phyloP scores from a whole-genome alignment of 352 stramenopile species.

The Phytophthora chlamydospora region DNA sequence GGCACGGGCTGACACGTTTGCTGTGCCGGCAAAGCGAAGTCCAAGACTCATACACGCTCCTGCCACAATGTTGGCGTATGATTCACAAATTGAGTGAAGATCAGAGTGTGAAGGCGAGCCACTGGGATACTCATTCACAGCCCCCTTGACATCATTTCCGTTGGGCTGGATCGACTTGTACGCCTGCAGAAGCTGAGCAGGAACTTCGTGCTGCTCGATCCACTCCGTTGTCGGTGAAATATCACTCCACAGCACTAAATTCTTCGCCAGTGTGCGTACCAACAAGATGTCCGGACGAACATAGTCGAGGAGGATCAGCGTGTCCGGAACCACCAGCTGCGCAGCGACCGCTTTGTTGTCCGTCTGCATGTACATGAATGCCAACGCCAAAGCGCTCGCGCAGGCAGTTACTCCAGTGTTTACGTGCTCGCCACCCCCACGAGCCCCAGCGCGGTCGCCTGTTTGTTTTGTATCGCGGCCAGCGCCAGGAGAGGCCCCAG shows the following conservation, averaged over 20 bases:
- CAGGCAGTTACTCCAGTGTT: conserved; percentile 96
- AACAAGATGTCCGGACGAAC: conserved; percentile 96
- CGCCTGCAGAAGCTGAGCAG: conserved; percentile 53
- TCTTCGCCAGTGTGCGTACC: conserved; percentile 93
- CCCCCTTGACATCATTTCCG: neutral
- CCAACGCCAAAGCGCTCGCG: conserved; percentile 93
- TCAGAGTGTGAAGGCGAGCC: conserved; percentile 60
- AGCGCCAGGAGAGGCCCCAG: conserved; percentile 37
- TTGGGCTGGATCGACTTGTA: conserved; percentile 44
- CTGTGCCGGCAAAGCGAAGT: conserved; percentile 94
- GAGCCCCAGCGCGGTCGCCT: conserved; percentile 31
- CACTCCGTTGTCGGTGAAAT: conserved; percentile 91
- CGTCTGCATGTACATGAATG: conserved; percentile 97
- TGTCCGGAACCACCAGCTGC: conserved; percentile 93
- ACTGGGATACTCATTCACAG: conserved; percentile 19
- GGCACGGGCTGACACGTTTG: conserved; percentile 50
- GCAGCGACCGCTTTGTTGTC: conserved; percentile 86
- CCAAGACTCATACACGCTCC: conserved; percentile 96
- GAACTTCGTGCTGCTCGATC: conserved; percentile 85
- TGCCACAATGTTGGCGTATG: conserved; percentile 94
- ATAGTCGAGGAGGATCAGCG: conserved; percentile 95
- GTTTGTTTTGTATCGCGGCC: conserved; percentile 67
- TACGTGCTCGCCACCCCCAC: conserved; percentile 82
- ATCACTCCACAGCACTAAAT: conserved; percentile 95
- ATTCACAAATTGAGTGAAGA: conserved; percentile 91